Conservation (phyloP, 2,329 filamentous ascomycete genomes). For the Colletotrichum acutatum region DNA sequence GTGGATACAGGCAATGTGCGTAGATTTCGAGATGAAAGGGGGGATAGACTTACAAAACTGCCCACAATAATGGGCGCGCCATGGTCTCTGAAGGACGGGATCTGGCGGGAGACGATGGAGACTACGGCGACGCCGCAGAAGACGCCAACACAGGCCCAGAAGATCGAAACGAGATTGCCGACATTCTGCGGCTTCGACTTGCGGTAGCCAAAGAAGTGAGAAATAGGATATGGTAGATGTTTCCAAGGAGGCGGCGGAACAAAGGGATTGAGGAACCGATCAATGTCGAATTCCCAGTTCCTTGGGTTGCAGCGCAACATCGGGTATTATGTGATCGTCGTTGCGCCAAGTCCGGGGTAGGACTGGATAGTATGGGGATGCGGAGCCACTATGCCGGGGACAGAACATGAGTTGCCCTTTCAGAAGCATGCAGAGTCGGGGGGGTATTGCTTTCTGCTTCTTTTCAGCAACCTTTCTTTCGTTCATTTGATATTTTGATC, state of each 20-base stretch:
- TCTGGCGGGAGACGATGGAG: constrained; percentile 63
- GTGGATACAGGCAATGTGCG: not conserved
- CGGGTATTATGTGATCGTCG: constrained; percentile 3
- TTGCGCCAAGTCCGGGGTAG: constrained; percentile 30
- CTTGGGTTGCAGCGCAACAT: constrained; percentile 31
- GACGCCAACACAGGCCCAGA: constrained; percentile 74
- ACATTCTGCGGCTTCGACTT: constrained; percentile 48
- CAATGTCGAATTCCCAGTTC: constrained; percentile 76
- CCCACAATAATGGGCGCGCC: constrained; percentile 72
- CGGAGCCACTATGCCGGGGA: constrained; percentile 12
- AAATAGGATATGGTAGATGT: constrained; percentile 71
- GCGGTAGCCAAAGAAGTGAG: constrained; percentile 76
- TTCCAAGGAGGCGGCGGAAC: constrained; percentile 74
- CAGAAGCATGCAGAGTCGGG: not conserved
- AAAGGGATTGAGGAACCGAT: constrained; percentile 77
- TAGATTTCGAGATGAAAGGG: not conserved
- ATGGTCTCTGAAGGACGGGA: constrained; percentile 63
- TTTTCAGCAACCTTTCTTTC: not conserved
- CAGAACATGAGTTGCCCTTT: not conserved
- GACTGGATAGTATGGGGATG: constrained; percentile 24
- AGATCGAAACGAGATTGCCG: constrained; percentile 68
- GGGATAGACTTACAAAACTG: constrained; percentile 70
- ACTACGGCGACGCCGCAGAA: constrained; percentile 71
- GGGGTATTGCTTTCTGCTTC: not conserved
- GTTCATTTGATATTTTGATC: not conserved